Base-by-base conservation (phyloP, 2,329 filamentous ascomycete genomes). In the Neofusicoccum kwambonambiense region DNA sequence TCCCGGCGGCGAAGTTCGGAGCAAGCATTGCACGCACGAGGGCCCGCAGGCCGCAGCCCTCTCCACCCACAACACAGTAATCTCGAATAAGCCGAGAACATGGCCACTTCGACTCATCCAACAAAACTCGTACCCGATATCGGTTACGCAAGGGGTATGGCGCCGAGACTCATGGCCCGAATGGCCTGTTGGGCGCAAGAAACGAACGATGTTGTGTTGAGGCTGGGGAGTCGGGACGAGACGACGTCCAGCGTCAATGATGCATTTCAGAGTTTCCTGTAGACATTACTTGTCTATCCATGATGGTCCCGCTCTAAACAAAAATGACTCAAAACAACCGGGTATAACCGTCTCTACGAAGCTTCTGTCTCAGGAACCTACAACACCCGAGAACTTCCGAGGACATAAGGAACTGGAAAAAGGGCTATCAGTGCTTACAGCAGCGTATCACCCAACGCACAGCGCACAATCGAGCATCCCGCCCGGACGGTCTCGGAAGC, bases 361-460 rank as follows among this genome's bases (percentile, higher is more conserved):
- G 41, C 31, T 60, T 42, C 56, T 60, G 37, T 49, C 27, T n/a
- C 13, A 37, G 56, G 56, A 60, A 47, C 42, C 8, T 9, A 34
- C 39, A 34, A 45, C 56, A 60, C 56, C 56, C 56, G 56, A 60
- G 41, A 37, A 60, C 41, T 60, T 60, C 56, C 56, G 56, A 47
- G 42, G 42, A 37, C 56, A 47, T 35, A 45, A 60, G 42, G 56
- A 60, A 62, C 27, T 60, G 41, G 39, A 51, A n/a, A 22, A 52
- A 60, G 42, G 56, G 41, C 42, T 37, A n/a, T 47, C 41, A 17
- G 42, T 60, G 56, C 49, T 81, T 81, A 97, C 75, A 98, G 81
- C 72, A 98, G 80, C 57, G 91, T 96, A 82, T 99, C 95, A 19
- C 95, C 95, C 69, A 98, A 81, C 4, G 93, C 94, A 75, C 94